phyloP scores from a whole-genome alignment of 192 early-diverging fungal species.

The Umbelopsis isabellina region DNA sequence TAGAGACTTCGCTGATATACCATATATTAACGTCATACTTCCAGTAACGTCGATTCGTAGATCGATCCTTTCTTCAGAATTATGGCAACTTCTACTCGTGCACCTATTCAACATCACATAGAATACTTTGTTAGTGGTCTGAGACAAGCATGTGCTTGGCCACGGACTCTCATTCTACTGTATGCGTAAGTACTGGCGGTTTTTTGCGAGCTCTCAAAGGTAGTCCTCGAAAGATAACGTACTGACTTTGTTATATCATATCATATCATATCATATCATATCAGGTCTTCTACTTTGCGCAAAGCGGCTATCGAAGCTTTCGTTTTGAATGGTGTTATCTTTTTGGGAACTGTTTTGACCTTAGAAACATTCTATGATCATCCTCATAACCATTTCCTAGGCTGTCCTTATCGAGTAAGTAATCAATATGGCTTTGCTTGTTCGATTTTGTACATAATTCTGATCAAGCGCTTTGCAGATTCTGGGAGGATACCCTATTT shows the following conservation, averaged over 20 bases:
- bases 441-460: too few species aligned
- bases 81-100: constrained; percentile 15
- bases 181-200: constrained; percentile 24
- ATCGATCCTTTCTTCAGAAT: not conserved
- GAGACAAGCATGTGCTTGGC: constrained; percentile 33
- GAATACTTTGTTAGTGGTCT: constrained; percentile 33
- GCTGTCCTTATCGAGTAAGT: constrained; percentile 36
- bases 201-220: not conserved
- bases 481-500: constrained; percentile 37
- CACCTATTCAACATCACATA: constrained; percentile 30
- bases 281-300: constrained; percentile 32
- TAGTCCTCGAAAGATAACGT: not conserved
- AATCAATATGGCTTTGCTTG: not conserved
- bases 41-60: not conserved
- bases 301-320: constrained; percentile 29
- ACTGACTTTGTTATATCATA: not conserved
- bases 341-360: constrained; percentile 32
- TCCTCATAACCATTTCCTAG: constrained; percentile 30
- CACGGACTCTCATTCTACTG: constrained; percentile 32
- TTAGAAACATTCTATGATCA: constrained; percentile 34
- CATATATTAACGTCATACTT: not conserved
- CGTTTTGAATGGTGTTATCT: constrained; percentile 33
- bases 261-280: constrained; percentile 8
- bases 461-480: constrained; percentile 3
- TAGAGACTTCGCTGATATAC: not conserved